Percentiles rank a stretch among this genome's conserved stretches.
Evolutionary conservation across 768 basidiomycete species (phyloP).

Genomic region (Cystofilobasidium capitatum): DNA sequence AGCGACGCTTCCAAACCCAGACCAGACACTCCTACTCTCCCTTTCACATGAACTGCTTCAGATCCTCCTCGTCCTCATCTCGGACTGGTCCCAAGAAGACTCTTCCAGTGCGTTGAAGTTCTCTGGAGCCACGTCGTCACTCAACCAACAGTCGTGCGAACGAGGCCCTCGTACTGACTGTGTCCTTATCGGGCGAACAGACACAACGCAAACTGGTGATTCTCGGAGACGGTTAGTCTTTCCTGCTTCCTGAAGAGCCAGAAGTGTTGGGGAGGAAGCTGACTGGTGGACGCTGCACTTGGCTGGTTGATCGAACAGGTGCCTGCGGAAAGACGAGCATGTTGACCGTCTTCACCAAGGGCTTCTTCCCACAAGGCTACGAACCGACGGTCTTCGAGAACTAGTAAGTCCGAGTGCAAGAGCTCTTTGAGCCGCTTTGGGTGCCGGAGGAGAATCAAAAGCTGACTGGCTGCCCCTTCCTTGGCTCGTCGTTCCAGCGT

Average conservation of each 20-base stretch:
- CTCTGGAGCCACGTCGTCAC: neutral
- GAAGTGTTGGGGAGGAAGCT: neutral
- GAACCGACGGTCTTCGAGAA: conserved; percentile 11
- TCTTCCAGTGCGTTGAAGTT: neutral
- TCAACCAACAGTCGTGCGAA: neutral
- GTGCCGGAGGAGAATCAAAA: neutral
- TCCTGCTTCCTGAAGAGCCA: neutral
- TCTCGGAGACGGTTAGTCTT: conserved; percentile 5
- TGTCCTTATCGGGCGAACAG: neutral
- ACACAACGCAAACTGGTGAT: conserved; percentile 7
- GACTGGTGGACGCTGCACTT: no score
- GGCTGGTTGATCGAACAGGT: neutral
- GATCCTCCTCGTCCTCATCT: neutral
- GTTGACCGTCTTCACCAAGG: conserved; percentile 3
- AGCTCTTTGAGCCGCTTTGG: neutral
- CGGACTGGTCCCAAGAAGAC: neutral
- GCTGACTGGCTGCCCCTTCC: no score
- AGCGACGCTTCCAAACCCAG: no score
- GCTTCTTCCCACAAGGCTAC: conserved; percentile 5
- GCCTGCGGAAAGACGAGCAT: conserved; percentile 7
- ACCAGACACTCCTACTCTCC: neutral
- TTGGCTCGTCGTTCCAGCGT: neutral
- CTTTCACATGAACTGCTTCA: conserved; percentile 3
- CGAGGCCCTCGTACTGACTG: neutral
- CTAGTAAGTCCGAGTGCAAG: no score